Percentiles rank a stretch among this genome's conserved stretches.
Evolutionary conservation across 352 stramenopile species (phyloP).

Genomic region (Phytophthora cactorum): DNA sequence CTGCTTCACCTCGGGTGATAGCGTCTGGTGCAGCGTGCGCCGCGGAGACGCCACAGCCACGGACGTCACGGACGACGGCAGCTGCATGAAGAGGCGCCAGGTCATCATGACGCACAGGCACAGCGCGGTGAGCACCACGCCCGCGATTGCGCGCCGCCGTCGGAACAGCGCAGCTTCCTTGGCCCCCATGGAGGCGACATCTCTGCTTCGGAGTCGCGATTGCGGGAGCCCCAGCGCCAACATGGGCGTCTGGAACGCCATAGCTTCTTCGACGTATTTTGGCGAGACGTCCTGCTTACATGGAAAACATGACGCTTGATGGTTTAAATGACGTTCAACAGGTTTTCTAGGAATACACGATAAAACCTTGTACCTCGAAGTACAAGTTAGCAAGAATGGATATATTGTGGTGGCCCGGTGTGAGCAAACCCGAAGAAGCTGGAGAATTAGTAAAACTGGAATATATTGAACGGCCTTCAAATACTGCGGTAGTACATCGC

Average conservation of each 20-base stretch:
- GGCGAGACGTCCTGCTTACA: too few species aligned
- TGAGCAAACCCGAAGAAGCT: too few species aligned
- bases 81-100: constrained; percentile 44
- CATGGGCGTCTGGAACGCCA: constrained; percentile 66
- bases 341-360: too few species aligned
- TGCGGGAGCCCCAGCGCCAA: constrained; percentile 60
- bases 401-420: too few species aligned
- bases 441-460: too few species aligned
- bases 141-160: constrained; percentile 19
- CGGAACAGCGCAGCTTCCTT: constrained; percentile 31
- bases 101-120: constrained; percentile 48
- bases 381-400: too few species aligned
- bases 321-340: not conserved
- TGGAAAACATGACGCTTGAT: not conserved
- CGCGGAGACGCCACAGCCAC: constrained; percentile 25
- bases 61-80: constrained; percentile 30
- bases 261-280: not conserved
- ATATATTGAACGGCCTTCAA: too few species aligned
- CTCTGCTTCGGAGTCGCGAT: constrained; percentile 30
- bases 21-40: constrained; percentile 34
- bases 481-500: not conserved
- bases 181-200: constrained; percentile 2
- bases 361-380: too few species aligned
- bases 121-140: constrained; percentile 36
- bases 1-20: constrained; percentile 24